Base-by-base conservation (phyloP, 2,329 filamentous ascomycete species). In the Xylariaceae sp. region DNA sequence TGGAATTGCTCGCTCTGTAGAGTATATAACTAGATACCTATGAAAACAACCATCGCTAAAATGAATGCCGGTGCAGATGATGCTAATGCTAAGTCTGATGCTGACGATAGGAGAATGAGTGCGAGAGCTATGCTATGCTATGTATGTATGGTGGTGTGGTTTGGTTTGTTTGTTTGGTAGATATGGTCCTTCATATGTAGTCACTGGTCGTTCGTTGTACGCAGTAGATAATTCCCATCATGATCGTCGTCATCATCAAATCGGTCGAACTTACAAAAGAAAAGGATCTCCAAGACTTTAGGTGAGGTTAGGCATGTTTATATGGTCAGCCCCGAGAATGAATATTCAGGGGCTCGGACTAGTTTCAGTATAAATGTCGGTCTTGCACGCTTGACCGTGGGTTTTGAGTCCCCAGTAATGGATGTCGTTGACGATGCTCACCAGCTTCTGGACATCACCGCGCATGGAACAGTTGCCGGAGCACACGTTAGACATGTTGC, bases 351-450 rank as follows among this genome's bases (percentile, higher is more conserved):
- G 37, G 37, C 8, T 42, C 23, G 37, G 11, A 13, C 11, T 42
- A 9, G 11, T 42, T 42, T 42, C 37, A 42, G 37, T 42, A 42
- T 42, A 42, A 34, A 50, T 56, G 47, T 42, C 17, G 17, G 35
- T 7, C 47, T 49, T 49, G 15, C 47, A 49, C 9, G 37, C 8
- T 15, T 55, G 37, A 11, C 48, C 57, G 35, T 59, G 57, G n/a
- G 51, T 17, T 7, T 37, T 4, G 4, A 59, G n/a, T 13, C 57
- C 57, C 57, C 57, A 59, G 7, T 59, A 59, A 42, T 59, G 57
- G 47, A 52, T 48, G 15, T 59, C 52, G 53, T 59, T 59, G 2
- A 59, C 13, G 17, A 11, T 30, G 4, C 30, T 37, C 35, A 53
- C n/a, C 2, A 58, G 15, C 11, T 23, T 7, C 42, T 45, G 18